phyloP scores from a whole-genome alignment of 306 rosid species.

The Begonia masoniana region DNA sequence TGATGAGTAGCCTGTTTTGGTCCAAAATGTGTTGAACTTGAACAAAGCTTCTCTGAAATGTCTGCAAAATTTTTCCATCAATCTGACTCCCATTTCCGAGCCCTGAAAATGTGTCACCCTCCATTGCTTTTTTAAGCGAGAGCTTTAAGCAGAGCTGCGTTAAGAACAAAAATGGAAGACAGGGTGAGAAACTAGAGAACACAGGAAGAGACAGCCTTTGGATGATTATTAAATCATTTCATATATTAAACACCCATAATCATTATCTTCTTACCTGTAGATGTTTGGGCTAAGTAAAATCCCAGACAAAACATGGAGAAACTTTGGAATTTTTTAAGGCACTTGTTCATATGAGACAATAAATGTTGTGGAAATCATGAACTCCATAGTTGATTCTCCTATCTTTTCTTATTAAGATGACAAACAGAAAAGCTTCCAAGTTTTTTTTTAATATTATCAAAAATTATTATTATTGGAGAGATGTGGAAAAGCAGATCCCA shows the following conservation, averaged over 20 bases:
- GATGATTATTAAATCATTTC: not conserved
- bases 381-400: conserved; percentile 39
- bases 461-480: conserved; percentile 36
- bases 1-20: conserved; percentile 84
- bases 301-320: conserved; percentile 44
- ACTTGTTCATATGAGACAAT: conserved; percentile 63
- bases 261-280: conserved; percentile 30
- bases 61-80: conserved; percentile 59
- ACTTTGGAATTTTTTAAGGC: conserved; percentile 43
- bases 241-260: conserved; percentile 26
- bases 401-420: conserved; percentile 31
- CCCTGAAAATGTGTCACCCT: conserved; percentile 74
- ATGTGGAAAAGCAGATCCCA: conserved; percentile 60
- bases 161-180: conserved; percentile 28
- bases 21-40: conserved; percentile 90
- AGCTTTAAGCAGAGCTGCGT: conserved; percentile 32
- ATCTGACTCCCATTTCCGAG: conserved; percentile 50
- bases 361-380: conserved; percentile 53
- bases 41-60: conserved; percentile 71
- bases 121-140: conserved; percentile 38
- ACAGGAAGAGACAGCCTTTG: too few relatives aligned
- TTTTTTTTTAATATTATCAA: conserved; percentile 10
- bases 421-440: conserved; percentile 7
- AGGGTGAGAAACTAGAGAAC: conserved; percentile 8
- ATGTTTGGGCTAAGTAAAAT: conserved; percentile 4